Conservation (phyloP, 495 filamentous ascomycete genomes). For the Aspergillus mulundensis region DNA sequence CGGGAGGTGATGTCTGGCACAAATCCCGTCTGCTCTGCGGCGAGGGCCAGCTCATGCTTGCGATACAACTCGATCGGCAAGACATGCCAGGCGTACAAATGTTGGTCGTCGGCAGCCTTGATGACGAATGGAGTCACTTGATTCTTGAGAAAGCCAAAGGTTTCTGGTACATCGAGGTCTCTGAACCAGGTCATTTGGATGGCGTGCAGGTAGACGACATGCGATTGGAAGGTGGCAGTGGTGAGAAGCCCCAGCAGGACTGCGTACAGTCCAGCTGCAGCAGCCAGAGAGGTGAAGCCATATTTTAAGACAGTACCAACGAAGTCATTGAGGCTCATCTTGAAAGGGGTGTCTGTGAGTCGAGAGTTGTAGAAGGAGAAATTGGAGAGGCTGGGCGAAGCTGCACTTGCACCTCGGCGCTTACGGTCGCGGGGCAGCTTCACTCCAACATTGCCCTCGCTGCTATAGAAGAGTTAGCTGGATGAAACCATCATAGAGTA, state of each 20-base stretch:
- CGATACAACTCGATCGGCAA: constrained; percentile 62
- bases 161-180: constrained; percentile 44
- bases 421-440: too few species aligned
- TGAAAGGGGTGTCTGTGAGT: not conserved
- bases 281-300: constrained; percentile 24
- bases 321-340: not conserved
- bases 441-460: too few species aligned
- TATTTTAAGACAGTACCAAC: constrained; percentile 29
- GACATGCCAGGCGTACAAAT: constrained; percentile 69
- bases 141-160: constrained; percentile 50
- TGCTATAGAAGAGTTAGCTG: too few species aligned
- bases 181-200: constrained; percentile 48
- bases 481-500: too few species aligned
- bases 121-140: constrained; percentile 68
- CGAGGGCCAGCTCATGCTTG: constrained; percentile 49
- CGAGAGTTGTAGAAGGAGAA: not conserved
- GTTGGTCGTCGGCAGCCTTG: constrained; percentile 50
- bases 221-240: constrained; percentile 40
- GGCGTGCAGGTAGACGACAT: constrained; percentile 45
- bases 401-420: too few species aligned
- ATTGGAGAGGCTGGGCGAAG: not conserved
- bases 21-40: constrained; percentile 46
- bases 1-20: constrained; percentile 52
- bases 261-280: constrained; percentile 31
- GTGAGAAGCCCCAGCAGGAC: constrained; percentile 42